These are phyloP conservation scores for Tetrahymena elliotti DNA, from an alignment of 73 alveolate species.

Conservation along the genomic window DNA sequence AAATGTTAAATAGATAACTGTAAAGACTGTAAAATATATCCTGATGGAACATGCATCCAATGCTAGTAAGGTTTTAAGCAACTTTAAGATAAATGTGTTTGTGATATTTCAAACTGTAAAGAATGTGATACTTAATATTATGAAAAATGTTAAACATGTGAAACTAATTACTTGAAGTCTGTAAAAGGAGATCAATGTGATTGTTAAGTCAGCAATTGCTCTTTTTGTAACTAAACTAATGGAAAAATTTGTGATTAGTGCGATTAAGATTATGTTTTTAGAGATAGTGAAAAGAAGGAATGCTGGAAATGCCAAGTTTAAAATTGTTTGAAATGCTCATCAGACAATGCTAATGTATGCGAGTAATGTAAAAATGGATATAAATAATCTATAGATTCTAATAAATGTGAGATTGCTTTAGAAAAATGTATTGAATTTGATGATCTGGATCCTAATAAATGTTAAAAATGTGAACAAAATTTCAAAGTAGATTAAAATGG, in stretches of 20 bases:
- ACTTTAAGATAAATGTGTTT: neutral
- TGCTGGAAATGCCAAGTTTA: neutral
- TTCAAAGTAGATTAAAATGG: neutral
- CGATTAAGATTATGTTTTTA: neutral
- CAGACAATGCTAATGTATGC: neutral
- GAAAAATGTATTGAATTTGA: neutral
- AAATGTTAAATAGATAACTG: neutral
- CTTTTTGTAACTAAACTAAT: neutral
- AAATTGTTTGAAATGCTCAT: neutral
- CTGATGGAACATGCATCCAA: neutral
- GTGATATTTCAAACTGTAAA: neutral
- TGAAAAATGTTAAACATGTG: neutral
- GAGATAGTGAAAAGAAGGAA: neutral
- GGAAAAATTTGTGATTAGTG: neutral
- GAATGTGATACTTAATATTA: neutral
- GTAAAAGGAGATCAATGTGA: neutral
- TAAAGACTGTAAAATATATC: neutral
- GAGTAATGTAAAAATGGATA: neutral
- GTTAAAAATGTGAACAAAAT: neutral
- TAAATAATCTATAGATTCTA: neutral
- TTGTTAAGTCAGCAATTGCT: neutral
- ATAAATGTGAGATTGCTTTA: neutral
- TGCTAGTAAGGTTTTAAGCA: neutral
- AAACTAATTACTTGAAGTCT: neutral
- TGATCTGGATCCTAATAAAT: neutral